Conservation (phyloP, 1,139 yeast species). For the Pichia sp. region DNA sequence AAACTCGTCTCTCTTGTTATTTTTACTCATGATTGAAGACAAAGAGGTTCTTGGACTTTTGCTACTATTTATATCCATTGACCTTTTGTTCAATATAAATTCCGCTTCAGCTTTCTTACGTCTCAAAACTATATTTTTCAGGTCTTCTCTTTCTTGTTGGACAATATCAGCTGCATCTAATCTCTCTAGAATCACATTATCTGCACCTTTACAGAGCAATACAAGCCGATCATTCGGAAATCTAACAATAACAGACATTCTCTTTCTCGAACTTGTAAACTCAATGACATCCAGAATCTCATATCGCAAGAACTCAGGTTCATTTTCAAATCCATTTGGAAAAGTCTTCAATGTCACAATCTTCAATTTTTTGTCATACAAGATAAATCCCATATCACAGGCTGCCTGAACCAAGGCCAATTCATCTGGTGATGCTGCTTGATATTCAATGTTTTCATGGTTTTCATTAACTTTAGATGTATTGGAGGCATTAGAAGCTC, state of each 20-base stretch:
- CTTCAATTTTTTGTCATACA: constrained; percentile 57
- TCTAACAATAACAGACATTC: constrained; percentile 84
- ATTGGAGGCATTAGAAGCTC: constrained; percentile 8
- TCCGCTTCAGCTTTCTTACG: constrained; percentile 82
- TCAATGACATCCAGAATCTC: constrained; percentile 75
- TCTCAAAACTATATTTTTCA: constrained; percentile 48
- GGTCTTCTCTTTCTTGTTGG: constrained; percentile 49
- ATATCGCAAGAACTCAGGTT: constrained; percentile 59
- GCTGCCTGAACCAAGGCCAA: constrained; percentile 91
- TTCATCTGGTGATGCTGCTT: constrained; percentile 95
- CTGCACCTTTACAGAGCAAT: constrained; percentile 91
- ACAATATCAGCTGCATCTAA: constrained; percentile 55
- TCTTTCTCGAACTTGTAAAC: constrained; percentile 78
- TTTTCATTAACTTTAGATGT: constrained; percentile 7
- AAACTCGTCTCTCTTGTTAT: constrained; percentile 4
- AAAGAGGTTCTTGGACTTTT: constrained; percentile 5
- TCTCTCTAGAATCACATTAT: constrained; percentile 78
- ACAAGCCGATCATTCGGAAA: constrained; percentile 78
- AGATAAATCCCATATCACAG: constrained; percentile 82
- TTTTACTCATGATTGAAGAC: constrained; percentile 1
- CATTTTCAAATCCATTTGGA: constrained; percentile 69
- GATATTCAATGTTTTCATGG: constrained; percentile 59
- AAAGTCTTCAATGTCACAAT: constrained; percentile 62
- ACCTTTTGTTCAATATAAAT: constrained; percentile 46
- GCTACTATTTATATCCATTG: constrained; percentile 7